Conservation (phyloP, 169 alveolate genomes). For the Neospora caninum region DNA sequence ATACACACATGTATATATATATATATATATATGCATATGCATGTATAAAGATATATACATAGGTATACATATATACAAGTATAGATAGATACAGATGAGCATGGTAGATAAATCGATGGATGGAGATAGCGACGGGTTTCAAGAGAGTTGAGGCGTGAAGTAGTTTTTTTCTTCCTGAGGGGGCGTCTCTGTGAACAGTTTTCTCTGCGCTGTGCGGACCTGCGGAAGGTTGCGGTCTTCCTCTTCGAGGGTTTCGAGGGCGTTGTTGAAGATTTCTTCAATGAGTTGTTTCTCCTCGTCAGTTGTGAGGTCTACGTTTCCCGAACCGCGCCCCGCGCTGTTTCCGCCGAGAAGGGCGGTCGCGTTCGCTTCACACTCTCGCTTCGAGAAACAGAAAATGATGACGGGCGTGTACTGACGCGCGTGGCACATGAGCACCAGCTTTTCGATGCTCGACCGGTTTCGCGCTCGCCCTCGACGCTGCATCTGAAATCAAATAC, state of each 20-base stretch:
- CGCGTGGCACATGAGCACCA: constrained; percentile 93
- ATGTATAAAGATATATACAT: no score
- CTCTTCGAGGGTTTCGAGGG: constrained; percentile 95
- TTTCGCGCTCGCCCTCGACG: constrained; percentile 25
- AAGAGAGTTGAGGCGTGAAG: neutral
- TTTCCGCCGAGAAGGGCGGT: constrained; percentile 84
- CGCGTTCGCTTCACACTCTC: constrained; percentile 97
- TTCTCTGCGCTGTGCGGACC: neutral
- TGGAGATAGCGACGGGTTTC: neutral
- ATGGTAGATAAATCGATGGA: neutral
- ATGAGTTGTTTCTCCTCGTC: constrained; percentile 91
- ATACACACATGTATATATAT: neutral
- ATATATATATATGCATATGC: no score
- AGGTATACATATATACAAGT: no score
- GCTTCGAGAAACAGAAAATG: constrained; percentile 96
- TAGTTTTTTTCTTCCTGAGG: neutral
- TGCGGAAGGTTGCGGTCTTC: constrained; percentile 81
- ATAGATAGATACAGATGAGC: neutral
- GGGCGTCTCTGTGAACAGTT: neutral
- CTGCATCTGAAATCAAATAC: neutral
- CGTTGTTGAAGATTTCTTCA: constrained; percentile 94
- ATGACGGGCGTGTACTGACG: constrained; percentile 92
- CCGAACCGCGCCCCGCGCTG: neutral
- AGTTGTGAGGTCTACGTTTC: constrained; percentile 74
- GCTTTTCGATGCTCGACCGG: constrained; percentile 89